Percentiles rank a stretch among this genome's conserved stretches.
Conservation (phyloP, 1,139 yeast species). For the Hansenula sp. region DNA sequence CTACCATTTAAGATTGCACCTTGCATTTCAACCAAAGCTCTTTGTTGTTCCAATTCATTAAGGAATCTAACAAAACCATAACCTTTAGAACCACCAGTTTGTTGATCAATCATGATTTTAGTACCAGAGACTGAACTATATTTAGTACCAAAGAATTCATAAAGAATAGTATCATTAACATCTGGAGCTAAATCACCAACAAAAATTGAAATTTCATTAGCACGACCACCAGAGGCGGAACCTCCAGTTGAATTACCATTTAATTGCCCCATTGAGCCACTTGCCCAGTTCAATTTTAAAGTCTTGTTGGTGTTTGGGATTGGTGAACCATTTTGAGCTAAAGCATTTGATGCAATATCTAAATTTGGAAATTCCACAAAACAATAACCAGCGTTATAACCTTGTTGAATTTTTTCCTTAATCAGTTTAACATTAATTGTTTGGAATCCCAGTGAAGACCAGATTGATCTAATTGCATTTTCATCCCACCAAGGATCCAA, state of each 20-base stretch:
- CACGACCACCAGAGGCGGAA: constrained; percentile 16
- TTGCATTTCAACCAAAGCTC: constrained; percentile 79
- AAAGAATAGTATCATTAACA: constrained; percentile 67
- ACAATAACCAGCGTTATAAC: constrained; percentile 68
- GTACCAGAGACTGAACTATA: constrained; percentile 80
- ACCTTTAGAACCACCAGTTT: constrained; percentile 74
- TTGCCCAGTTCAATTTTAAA: constrained; percentile 84
- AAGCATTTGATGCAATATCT: constrained; percentile 66
- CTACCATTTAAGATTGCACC: constrained; percentile 72
- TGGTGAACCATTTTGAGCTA: constrained; percentile 61
- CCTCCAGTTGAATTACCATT: constrained; percentile 14
- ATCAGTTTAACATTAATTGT: constrained; percentile 56
- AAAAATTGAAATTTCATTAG: constrained; percentile 62
- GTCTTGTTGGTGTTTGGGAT: constrained; percentile 59
- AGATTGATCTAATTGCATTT: constrained; percentile 55
- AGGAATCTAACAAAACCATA: constrained; percentile 89
- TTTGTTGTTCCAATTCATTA: constrained; percentile 65
- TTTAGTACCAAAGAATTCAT: constrained; percentile 63
- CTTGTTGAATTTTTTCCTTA: constrained; percentile 39
- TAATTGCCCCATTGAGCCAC: constrained; percentile 33
- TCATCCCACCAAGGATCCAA: constrained; percentile 86
- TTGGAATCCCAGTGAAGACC: constrained; percentile 53
- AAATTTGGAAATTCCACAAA: constrained; percentile 75
- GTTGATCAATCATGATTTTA: constrained; percentile 80
- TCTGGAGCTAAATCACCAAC: constrained; percentile 83